phyloP scores from a whole-genome alignment of 140 eudicot species.

The Senecio squalidus region DNA sequence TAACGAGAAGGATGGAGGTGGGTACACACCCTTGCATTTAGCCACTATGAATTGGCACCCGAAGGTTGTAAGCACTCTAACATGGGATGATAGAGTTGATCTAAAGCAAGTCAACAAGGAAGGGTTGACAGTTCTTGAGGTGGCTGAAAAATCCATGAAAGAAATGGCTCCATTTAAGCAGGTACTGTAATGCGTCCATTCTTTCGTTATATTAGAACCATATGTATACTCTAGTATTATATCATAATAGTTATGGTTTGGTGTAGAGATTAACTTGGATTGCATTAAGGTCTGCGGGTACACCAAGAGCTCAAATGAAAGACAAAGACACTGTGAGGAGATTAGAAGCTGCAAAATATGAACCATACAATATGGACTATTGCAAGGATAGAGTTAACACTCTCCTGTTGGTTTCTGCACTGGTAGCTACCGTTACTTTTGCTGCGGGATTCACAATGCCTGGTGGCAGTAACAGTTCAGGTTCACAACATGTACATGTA shows the following conservation, averaged over 20 bases:
- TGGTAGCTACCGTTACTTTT: slow-evolving; percentile 42
- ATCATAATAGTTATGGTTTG: not conserved
- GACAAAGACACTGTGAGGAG: slow-evolving; percentile 13
- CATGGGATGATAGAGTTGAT: slow-evolving; percentile 24
- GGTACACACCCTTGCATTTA: slow-evolving; percentile 46
- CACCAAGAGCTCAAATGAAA: slow-evolving; percentile 11
- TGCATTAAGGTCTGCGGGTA: slow-evolving; percentile 18
- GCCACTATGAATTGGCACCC: slow-evolving; percentile 40
- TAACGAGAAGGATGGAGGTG: slow-evolving; percentile 38
- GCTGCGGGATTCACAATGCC: slow-evolving; percentile 44
- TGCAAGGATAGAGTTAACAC: slow-evolving; percentile 32
- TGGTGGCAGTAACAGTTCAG: slow-evolving; percentile 34
- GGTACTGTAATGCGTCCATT: slow-evolving; percentile 14
- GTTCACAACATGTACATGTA: slow-evolving; percentile 2
- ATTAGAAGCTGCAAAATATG: slow-evolving; percentile 20
- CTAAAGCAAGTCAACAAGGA: slow-evolving; percentile 19
- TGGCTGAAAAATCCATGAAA: slow-evolving; percentile 39
- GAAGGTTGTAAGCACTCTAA: slow-evolving; percentile 25
- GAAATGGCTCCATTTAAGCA: slow-evolving; percentile 23
- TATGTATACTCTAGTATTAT: not conserved
- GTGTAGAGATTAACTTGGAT: slow-evolving; percentile 26
- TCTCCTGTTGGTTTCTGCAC: slow-evolving; percentile 37
- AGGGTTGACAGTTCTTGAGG: slow-evolving; percentile 36
- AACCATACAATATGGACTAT: slow-evolving; percentile 23
- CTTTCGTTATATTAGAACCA: not conserved